These are phyloP conservation scores for Trichoderma brevicompactum DNA, from an alignment of 2,329 filamentous ascomycete species.

Conservation along the genomic window DNA sequence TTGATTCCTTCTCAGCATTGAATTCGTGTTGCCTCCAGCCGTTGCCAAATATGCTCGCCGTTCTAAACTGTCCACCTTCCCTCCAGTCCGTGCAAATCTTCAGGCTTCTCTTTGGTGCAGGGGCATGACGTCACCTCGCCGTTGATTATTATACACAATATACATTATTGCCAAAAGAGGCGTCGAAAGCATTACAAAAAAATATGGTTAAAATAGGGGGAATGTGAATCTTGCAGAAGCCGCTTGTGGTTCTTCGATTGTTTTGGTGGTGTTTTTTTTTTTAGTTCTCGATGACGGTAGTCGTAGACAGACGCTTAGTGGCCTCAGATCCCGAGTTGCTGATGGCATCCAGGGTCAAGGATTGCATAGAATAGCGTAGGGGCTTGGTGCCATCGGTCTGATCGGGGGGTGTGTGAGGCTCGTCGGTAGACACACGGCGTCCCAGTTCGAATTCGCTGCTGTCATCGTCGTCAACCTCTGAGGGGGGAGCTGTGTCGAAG, in stretches of 20 bases:
- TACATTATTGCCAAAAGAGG: conserved; percentile 32
- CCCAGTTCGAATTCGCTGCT: conserved; percentile 21
- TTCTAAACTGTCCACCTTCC: background rate
- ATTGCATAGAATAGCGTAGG: conserved; percentile 37
- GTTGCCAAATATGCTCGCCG: conserved; percentile 22
- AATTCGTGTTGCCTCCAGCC: conserved; percentile 20
- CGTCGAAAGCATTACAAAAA: conserved; percentile 14
- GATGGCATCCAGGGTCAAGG: conserved; percentile 34
- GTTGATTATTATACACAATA: conserved; percentile 32
- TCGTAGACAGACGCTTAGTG: conserved; percentile 38
- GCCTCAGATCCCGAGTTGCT: conserved; percentile 26
- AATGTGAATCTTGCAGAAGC: background rate
- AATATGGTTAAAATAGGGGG: conserved; percentile 6
- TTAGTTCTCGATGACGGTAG: conserved; percentile 24
- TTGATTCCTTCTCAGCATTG: conserved; percentile 26
- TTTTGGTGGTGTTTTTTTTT: background rate
- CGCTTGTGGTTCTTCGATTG: background rate
- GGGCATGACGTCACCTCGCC: conserved; percentile 12
- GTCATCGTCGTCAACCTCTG: conserved; percentile 25
- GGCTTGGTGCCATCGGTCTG: conserved; percentile 37
- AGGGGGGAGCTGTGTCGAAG: conserved; percentile 14
- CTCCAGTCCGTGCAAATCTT: background rate
- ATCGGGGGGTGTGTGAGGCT: conserved; percentile 40
- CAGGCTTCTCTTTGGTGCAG: conserved; percentile 12
- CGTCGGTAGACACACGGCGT: conserved; percentile 28